Base-by-base conservation (phyloP, 345 rosid genomes). In the Abelmoschus esculentus region DNA sequence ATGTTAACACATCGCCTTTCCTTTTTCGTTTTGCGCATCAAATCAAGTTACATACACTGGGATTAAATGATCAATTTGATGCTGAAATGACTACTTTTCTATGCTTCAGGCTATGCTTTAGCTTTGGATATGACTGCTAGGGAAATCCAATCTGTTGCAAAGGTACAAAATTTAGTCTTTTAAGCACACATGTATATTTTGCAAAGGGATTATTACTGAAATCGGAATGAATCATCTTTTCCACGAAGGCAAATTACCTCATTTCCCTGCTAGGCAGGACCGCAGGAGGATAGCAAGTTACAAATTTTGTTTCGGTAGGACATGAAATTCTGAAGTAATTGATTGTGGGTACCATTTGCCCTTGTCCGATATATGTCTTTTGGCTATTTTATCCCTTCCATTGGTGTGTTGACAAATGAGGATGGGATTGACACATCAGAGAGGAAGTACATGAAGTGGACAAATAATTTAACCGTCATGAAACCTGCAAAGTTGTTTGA, bases 61-160 rank as follows among this genome's bases (percentile, higher is more conserved):
- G 50, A 36, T 36, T 36, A 6, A 36, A 36, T 36, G 40, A 38
- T 65, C 54, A 22, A 65, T 65, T 65, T 65, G 34, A 54, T 34
- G 59, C 54, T 22, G n/a, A 57, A 64, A 64, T 73, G 3, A 52
- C 55, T 36, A 14, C 7, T 58, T 70, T 67, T 12, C 56, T 66
- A 13, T 49, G 49, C 67, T 80, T 67, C 75, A 89, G 97, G 97
- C 12, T 91, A 91, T 82, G 96, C 96, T 31, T 75, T 95, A 77
- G 99, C 90, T 13, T 76, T 95, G 82, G 97, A 91, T 78, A 91
- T 91, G 97, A 90, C 96, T 79, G 92, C 96, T 26, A 89, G 84
- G 81, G 97, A 95, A 74, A 82, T 88, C 75, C 96, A 91, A n/a
- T 81, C 82, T 75, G 61, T 86, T 77, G 97, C 97, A 0, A 95